Evolutionary conservation across 805 yeast genomes (phyloP), one percentile per base, ranked within the genome.

Genomic region (Candida argentea): DNA sequence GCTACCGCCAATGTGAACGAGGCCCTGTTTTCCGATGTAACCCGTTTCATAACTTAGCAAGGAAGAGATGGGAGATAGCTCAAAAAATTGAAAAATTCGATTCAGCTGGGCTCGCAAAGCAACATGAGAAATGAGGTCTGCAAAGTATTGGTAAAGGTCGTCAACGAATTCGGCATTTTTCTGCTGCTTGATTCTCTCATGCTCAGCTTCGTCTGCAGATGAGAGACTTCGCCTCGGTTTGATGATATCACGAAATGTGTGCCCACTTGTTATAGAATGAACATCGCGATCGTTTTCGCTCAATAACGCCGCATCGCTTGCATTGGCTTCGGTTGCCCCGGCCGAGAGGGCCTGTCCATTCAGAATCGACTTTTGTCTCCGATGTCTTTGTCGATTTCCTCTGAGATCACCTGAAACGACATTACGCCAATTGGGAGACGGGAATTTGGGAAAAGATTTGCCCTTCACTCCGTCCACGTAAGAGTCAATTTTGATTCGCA

Each of bases 11-110:
- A 87, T 72, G 30, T 81, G 71, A 33, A 89, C 52, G 28, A 73
- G 71, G 2, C 98, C 99, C 52, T 91, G 95, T 43, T 86, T 91
- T 1, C 97, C 94, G 31, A 73, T 74, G 44, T 66, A 80, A 0
- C 83, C 80, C 16, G 73, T 70, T 50, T 91, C 98, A 37, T 83
- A 76, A 27, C 89, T 77, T 22, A 91, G 59, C 26, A 86, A 60
- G 6, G 91, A 74, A 5, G 94, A 83, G 38, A 91, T 70, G 1
- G 94, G 93, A 0, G 96, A 86, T 10, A 91, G 57, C 44, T 91
- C 98, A 34, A 89, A 73, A 48, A 91, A 91, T 36, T 80, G 87
- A 43, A 91, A 80, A 7, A 91, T 48, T 33, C 79, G 65, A 45
- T 85, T 86, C 0, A 93, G 76, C 42, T 84, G 94, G 0, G 95